Conservation (phyloP, 306 rosid genomes). For the Glycyrrhiza uralensis region DNA sequence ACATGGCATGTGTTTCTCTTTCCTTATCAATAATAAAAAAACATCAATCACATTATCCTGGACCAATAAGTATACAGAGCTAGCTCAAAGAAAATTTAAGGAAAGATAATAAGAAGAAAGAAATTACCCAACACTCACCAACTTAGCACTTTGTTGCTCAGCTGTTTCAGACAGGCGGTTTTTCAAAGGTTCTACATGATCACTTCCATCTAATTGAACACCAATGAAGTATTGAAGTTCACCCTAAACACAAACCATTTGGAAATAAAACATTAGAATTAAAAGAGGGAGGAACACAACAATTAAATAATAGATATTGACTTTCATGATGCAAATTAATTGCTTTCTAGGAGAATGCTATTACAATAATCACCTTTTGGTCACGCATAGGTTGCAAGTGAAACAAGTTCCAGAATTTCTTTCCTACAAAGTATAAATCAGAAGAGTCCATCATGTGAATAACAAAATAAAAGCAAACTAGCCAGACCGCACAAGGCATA, state of each 20-base stretch:
- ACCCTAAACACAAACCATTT: constrained; percentile 50
- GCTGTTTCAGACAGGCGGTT: constrained; percentile 61
- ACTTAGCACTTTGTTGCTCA: constrained; percentile 61
- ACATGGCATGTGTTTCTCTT: not conserved
- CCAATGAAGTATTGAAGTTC: constrained; percentile 98
- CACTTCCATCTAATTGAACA: constrained; percentile 91
- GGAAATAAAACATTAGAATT: not conserved
- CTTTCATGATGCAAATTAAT: not conserved
- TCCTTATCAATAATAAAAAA: not conserved
- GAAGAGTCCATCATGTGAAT: not conserved
- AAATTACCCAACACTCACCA: constrained; percentile 44
- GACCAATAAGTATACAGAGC: not conserved
- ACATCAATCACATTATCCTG: not conserved
- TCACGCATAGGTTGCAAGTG: constrained; percentile 98
- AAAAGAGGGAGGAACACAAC: not conserved
- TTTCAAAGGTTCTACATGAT: constrained; percentile 67
- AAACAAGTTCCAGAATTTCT: constrained; percentile 89
- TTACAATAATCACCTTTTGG: constrained; percentile 56
- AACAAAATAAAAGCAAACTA: not conserved
- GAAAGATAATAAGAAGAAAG: not conserved
- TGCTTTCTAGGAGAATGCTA: constrained; percentile 4
- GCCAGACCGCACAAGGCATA: no score
- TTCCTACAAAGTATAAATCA: constrained; percentile 55
- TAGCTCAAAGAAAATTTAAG: not conserved
- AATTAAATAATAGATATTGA: not conserved